Base-by-base conservation (phyloP, 2,329 filamentous ascomycete genomes). In the Aspergillus hortae region DNA sequence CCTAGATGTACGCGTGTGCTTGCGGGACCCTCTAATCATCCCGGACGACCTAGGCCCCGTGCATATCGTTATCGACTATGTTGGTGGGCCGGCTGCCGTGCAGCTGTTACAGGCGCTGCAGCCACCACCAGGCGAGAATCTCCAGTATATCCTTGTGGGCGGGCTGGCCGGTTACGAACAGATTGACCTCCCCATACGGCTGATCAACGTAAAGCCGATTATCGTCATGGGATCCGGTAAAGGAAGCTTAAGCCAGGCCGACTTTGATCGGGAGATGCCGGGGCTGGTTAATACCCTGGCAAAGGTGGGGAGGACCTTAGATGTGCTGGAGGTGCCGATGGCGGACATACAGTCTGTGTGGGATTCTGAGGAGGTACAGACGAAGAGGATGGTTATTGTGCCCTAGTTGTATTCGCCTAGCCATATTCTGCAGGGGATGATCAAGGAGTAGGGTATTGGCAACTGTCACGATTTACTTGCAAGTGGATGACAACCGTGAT, bases 181-280 rank as follows among this genome's bases (percentile, higher is more conserved):
- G 2, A 38, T 32, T 12, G 33, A 48, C 27, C 36, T 48, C 14
- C 33, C 25, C 4, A 7, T 50, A 15, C 33, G 32, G 6, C n/a
- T 50, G 12, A 45, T 51, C 40, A 51, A 47, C 4, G 7, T 14
- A 4, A 42, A 49, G 25, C 52, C 52, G 2, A 42, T 54, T 19
- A 44, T 48, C 6, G 35, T 54, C 36, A 19, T 19, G 40, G 52
- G 44, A 1, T 48, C 44, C 3, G 48, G 48, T 4, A 15, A 46
- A n/a, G 48, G 52, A 2, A 48, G 52, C 19, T 44, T 54, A 6
- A 41, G 32, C 2, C 27, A 11, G 10, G 6, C 23, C 27, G 52
- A 54, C 15, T 32, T 51, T 38, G 44, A 21, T 14, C 35, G 4
- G 1, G 48, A 51, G 33, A 32, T 51, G 38, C 50, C 50, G 4